Base-by-base conservation (phyloP, 768 basidiomycete species). In the Kondoa malvinella region DNA sequence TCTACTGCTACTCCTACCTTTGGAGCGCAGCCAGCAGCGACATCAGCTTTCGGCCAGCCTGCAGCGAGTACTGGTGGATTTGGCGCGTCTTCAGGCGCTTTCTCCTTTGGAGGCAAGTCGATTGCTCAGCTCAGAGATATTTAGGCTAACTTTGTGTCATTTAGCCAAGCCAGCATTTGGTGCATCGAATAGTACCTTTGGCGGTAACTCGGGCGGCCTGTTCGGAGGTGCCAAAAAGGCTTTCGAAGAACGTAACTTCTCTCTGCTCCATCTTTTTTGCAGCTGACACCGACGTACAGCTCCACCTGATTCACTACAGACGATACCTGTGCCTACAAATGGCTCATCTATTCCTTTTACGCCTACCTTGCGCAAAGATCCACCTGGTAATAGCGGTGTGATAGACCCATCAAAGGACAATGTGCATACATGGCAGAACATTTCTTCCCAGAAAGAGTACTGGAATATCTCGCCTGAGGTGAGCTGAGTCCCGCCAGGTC, bases 401-500 rank as follows among this genome's bases (percentile, higher is more conserved):
- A 26, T 31, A 27, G 61, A 63, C 27, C 29, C 61, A 3, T 21
- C 17, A 3, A 27, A 27, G 30, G 61, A 63, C 26, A 63, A 63
- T 33, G 8, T 63, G 32, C 61, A 63, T 29, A 63, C 16, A 27
- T 63, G 61, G 16, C 61, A 63, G 12, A 17, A 27, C 32, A 63
- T 63, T n/a, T 3, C 12, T 32, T 63, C 30, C 29, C 61, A 63
- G n/a, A 63, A 34, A 33, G 61, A 63, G 27, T 63, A 63, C 61
- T 63, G 15, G 26, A 63, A 63, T 33, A n/a, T 63, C 27, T 63
- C 61, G 16, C 61, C 61, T 21, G 61, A 63, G 14, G 40, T 50
- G 40, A 50, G 12, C 21, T 50, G 12, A 50, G 8, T 50, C 8
- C 40, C 21, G 8, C 40, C 21, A 8, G 21, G 8, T 50, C 40